Evolutionary conservation across 176 grass and related monocot genomes (phyloP), one percentile per base, ranked within the genome.

Genomic region (Hsuehochloa calcarea): DNA sequence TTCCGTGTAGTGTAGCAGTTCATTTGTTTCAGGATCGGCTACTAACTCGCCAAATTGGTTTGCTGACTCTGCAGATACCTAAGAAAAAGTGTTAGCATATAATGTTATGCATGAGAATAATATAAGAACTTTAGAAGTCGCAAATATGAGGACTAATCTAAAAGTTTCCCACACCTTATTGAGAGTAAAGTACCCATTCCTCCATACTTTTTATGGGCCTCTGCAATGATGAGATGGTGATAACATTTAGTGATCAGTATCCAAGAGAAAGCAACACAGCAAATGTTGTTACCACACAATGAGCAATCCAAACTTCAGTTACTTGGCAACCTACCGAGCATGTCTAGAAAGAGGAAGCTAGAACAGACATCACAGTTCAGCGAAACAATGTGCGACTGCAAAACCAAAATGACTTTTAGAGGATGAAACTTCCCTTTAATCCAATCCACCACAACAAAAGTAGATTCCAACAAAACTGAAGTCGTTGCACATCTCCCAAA

Each of bases 31-130:
- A 89, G 87, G 91, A 85, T 98, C 93, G 67, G 96, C 96, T 64
- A 98, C 96, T 86, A 98, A 85, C 91, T 98, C 93, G 52, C 96
- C 96, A 81, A 98, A 98, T 63, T 98, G 93, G 84, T 86, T 95
- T 65, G 96, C 96, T 81, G 93, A 93, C 73, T 98, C 96, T 52
- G 91, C 93, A 68, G 96, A 98, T 69, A 98, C 96, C 96, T 98
- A 65, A 37, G 9, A 68, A 81, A 22, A 79, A 37, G 65, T 40
- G 51, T 56, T 70, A 16, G 41, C 10, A 56, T 27, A 80, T 81
- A 61, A 86, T 29, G 23, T 76, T 65, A 65, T 27, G 47, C 16
- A 12, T 63, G 34, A 60, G 52, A 63, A 34, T 84, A 68, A 49
- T 82, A 51, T 63, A 29, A 73, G 6, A 46, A 72, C 19, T 73